Base-by-base conservation (phyloP, 1,139 yeast genomes). In the Pneumocystis carinii region DNA sequence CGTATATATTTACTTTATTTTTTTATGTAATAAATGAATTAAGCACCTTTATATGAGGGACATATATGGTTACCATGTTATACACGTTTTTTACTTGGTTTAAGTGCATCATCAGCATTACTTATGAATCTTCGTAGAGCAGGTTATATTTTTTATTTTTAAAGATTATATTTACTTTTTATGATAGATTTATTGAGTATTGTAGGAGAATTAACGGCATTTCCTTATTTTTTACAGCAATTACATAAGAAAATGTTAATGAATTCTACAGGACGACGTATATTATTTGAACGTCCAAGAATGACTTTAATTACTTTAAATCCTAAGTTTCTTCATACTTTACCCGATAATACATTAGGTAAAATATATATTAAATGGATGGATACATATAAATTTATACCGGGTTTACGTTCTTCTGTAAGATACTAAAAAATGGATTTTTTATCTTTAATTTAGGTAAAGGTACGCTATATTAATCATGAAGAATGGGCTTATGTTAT, bases 171-270 rank as follows among this genome's bases (percentile, higher is more conserved):
- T 27, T 27, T 27, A 32, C 7, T 32, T 32, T 32, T 32, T 32
- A 32, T 32, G 7, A 32, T 32, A 32, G 89, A 86, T 70, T 80
- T 84, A 69, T 87, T 92, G 66, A 97, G 94, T n/a, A 95, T 92
- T 32, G 80, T 92, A 66, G 98, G 98, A 1, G 99, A 92, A 72
- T 83, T 92, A 19, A 86, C 96, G 0, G 96, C 96, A 3, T 77
- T 87, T 60, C 83, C 85, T 14, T 81, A 79, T 56, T 83, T 90
- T 41, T 78, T 94, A 66, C 78, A 78, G 38, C 75, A 79, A 17
- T 75, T 92, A 65, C 83, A 89, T 70, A 78, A 77, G 55, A 82
- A 82, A 66, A 90, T 92, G 97, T 79, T 92, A 32, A 72, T 79
- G 55, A 90, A 87, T 70, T 80, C 82, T 0, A 78, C 80, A 0